Conservation (phyloP, 1,139 yeast genomes). For the Blastobotrys serpentis region DNA sequence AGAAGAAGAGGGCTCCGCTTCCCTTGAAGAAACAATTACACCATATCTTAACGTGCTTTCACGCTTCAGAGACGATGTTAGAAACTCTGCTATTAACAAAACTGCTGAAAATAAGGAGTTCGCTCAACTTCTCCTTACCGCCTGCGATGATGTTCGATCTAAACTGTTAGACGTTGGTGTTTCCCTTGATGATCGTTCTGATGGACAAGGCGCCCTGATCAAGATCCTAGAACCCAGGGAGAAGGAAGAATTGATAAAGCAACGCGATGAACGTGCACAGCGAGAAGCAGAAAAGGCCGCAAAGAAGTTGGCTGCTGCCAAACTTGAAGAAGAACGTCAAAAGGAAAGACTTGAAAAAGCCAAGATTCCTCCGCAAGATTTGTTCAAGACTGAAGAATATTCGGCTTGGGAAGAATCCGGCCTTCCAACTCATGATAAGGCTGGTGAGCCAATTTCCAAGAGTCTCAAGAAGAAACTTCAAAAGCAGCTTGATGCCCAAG, state of each 20-base stretch:
- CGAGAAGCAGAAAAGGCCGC: conserved; percentile 50
- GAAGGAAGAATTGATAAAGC: conserved; percentile 56
- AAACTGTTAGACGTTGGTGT: conserved; percentile 76
- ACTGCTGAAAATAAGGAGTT: conserved; percentile 47
- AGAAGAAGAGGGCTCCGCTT: conserved; percentile 19
- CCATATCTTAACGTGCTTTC: conserved; percentile 81
- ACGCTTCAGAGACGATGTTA: conserved; percentile 75
- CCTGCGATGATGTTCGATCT: conserved; percentile 61
- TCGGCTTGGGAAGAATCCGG: conserved; percentile 85
- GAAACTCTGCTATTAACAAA: conserved; percentile 60
- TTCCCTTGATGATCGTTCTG: conserved; percentile 83
- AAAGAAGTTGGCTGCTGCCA: conserved; percentile 40
- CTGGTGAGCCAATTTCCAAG: conserved; percentile 87
- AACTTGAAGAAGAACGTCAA: conserved; percentile 48
- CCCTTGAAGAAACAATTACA: conserved; percentile 62
- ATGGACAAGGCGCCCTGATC: conserved; percentile 69
- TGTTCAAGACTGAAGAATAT: conserved; percentile 63
- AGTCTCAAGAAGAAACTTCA: conserved; percentile 77
- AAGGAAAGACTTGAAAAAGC: conserved; percentile 67
- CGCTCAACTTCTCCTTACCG: conserved; percentile 51
- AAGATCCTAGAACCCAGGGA: conserved; percentile 75
- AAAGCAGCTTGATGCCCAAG: conserved; percentile 77
- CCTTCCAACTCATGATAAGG: conserved; percentile 69
- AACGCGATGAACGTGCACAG: conserved; percentile 60
- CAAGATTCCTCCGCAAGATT: conserved; percentile 62